phyloP scores from a whole-genome alignment of 2,329 filamentous ascomycete genomes.

The Nannizzia gypsea region DNA sequence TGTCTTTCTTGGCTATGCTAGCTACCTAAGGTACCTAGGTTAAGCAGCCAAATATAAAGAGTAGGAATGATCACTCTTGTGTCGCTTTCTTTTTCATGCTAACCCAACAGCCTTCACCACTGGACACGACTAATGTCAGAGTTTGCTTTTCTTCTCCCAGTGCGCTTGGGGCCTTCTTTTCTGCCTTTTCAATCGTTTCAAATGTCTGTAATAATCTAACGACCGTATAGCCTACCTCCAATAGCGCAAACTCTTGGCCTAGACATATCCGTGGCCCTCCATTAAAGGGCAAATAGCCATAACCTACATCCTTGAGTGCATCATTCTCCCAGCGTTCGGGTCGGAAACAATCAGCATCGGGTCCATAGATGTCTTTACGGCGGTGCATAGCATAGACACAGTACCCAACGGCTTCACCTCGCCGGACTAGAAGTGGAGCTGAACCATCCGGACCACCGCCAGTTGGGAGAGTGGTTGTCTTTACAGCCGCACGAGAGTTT shows the following conservation, averaged over 20 bases:
- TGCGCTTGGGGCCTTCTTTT: conserved; percentile 12
- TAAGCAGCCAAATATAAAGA: too few relatives aligned
- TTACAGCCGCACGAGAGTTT: conserved; percentile 31
- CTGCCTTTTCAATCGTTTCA: conserved; percentile 9
- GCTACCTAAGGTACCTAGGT: too few relatives aligned
- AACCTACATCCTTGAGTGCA: conserved; percentile 27
- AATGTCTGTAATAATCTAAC: conserved; percentile 14
- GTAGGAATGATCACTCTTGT: too few relatives aligned
- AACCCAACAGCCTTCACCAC: conserved; percentile 18
- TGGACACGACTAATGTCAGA: conserved; percentile 18
- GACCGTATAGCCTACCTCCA: conserved; percentile 40
- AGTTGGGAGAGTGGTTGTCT: conserved; percentile 34
- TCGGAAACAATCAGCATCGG: conserved; percentile 14
- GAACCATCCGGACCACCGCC: conserved; percentile 51
- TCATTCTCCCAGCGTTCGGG: conserved; percentile 55
- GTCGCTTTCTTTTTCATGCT: neutral
- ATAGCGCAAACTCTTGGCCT: conserved; percentile 47
- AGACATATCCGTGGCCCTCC: conserved; percentile 43
- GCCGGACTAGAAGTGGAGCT: conserved; percentile 52
- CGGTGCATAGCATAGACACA: conserved; percentile 62
- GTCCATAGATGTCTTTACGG: conserved; percentile 48
- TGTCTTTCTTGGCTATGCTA: too few relatives aligned
- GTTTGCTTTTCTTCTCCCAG: conserved; percentile 17
- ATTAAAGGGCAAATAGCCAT: conserved; percentile 44
- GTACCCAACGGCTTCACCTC: conserved; percentile 56